phyloP scores from a whole-genome alignment of 129 eudicot genomes.

The Flaveria bidentis region DNA sequence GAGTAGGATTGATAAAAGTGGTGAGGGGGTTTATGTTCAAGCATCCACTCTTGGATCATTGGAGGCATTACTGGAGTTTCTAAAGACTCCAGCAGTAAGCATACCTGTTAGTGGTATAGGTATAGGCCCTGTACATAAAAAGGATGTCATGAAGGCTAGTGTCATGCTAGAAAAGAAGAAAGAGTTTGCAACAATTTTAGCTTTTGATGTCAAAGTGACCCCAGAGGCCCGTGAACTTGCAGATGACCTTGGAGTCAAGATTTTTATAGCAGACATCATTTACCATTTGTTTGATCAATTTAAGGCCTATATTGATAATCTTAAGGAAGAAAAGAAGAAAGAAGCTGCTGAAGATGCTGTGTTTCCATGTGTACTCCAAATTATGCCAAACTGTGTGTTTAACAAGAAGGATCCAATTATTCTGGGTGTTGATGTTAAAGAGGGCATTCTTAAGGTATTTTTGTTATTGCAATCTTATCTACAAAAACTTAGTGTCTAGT shows the following conservation, averaged over 20 bases:
- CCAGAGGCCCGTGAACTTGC: slow-evolving; percentile 79
- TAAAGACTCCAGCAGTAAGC: slow-evolving; percentile 72
- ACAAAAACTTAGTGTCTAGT: background rate
- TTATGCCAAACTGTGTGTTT: slow-evolving; percentile 67
- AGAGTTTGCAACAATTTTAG: slow-evolving; percentile 77
- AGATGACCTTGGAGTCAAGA: slow-evolving; percentile 71
- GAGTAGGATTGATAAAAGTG: slow-evolving; percentile 80
- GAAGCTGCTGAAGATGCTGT: slow-evolving; percentile 87
- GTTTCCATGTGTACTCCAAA: slow-evolving; percentile 74
- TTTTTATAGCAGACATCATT: slow-evolving; percentile 71
- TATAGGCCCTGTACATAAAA: slow-evolving; percentile 87
- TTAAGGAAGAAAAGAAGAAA: slow-evolving; percentile 82
- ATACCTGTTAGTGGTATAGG: slow-evolving; percentile 88
- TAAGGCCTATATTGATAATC: slow-evolving; percentile 68
- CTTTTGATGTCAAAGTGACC: slow-evolving; percentile 81
- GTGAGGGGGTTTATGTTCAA: slow-evolving; percentile 85
- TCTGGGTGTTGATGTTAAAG: slow-evolving; percentile 75
- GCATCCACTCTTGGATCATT: slow-evolving; percentile 91
- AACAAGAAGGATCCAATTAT: slow-evolving; percentile 75
- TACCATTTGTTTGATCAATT: slow-evolving; percentile 79
- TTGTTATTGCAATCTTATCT: background rate
- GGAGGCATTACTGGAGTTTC: slow-evolving; percentile 76
- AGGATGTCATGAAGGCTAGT: slow-evolving; percentile 82
- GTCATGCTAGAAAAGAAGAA: slow-evolving; percentile 83
- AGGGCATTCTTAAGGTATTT: slow-evolving; percentile 72